Evolutionary conservation across 192 early-diverging fungal species (phyloP), one percentile per base, ranked within the genome.

Genomic region (Coemansia erecta): DNA sequence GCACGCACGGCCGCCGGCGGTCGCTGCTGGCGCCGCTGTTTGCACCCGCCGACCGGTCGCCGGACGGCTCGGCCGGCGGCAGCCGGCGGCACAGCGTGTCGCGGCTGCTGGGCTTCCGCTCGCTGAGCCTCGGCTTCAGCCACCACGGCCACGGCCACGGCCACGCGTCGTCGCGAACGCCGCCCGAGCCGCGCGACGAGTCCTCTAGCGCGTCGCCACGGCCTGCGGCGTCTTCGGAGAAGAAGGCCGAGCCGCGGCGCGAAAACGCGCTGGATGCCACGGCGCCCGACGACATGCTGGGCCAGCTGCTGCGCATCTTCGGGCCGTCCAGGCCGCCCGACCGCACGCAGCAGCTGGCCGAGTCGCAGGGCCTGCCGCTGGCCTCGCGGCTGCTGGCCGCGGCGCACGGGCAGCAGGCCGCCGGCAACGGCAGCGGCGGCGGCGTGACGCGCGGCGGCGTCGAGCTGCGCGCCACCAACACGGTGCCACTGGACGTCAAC

Each of bases 341-440:
- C 62, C 43, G 54, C 1, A 47, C 58, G 40, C 75, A 72, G 62
- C 68, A 70, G 54, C 33, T 78, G 58, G 75, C 75, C 22, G 75
- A 78, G 53, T 51, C 65, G 14, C 75, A 78, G 53, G 75, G 75
- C 4, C 55, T 78, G 44, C 75, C 75, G 22, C 54, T 78, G 13
- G 68, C 75, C 2, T 78, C 75, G 39, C 64, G 61, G 5, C 49
- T 78, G 11, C 40, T 74, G 39, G 33, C 63, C 1, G 18, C 43
- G n/a, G 28, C 28, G 46, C 54, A 17, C 1, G 8, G n/a, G n/a
- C n/a, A n/a, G n/a, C n/a, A n/a, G n/a, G n/a, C n/a, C n/a, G n/a
- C n/a, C n/a, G n/a, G n/a, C n/a, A n/a, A n/a, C n/a, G 6, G 14
- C 15, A 1, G 40, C 21, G 18, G 3, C 28, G 17, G 15, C 31